Evolutionary conservation across 306 rosid genomes (phyloP).

Genomic region (Senna tora): DNA sequence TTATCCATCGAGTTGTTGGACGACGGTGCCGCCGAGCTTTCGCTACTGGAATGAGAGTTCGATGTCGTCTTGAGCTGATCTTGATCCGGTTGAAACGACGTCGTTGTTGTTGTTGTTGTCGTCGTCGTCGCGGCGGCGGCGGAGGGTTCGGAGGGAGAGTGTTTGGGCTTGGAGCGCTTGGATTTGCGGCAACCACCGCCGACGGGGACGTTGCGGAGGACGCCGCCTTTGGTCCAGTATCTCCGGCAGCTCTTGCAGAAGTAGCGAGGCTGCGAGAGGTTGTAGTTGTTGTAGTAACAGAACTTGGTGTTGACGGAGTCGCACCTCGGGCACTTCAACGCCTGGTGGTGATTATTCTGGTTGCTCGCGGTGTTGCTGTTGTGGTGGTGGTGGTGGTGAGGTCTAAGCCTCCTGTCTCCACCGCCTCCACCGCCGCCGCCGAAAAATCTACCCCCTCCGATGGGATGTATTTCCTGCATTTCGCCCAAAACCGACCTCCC

Average conservation of each 20-base stretch:
- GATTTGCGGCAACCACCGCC: conserved; percentile 96
- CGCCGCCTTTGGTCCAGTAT: conserved; percentile 98
- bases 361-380: background rate
- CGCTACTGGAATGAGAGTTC: conserved; percentile 81
- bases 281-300: conserved; percentile 95
- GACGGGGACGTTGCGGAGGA: conserved; percentile 97
- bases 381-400: conserved; percentile 42
- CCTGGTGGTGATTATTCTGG: conserved; percentile 54
- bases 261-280: conserved; percentile 98
- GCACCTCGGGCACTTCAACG: conserved; percentile 88
- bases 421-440: conserved; percentile 44
- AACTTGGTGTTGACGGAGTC: conserved; percentile 91
- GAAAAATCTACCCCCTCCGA: conserved; percentile 60
- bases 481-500: conserved; percentile 1
- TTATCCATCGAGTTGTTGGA: background rate
- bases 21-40: conserved; percentile 60
- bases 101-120: background rate
- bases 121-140: background rate
- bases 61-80: conserved; percentile 47
- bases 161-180: conserved; percentile 64
- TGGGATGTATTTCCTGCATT: conserved; percentile 87
- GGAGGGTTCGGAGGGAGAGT: conserved; percentile 31
- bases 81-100: conserved; percentile 10
- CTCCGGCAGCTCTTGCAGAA: conserved; percentile 97
- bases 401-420: conserved; percentile 66